Percentiles rank a stretch among this genome's conserved stretches.
Evolutionary conservation across 2,329 filamentous ascomycete genomes (phyloP).

Genomic region (Fusarium oligoseptatum): DNA sequence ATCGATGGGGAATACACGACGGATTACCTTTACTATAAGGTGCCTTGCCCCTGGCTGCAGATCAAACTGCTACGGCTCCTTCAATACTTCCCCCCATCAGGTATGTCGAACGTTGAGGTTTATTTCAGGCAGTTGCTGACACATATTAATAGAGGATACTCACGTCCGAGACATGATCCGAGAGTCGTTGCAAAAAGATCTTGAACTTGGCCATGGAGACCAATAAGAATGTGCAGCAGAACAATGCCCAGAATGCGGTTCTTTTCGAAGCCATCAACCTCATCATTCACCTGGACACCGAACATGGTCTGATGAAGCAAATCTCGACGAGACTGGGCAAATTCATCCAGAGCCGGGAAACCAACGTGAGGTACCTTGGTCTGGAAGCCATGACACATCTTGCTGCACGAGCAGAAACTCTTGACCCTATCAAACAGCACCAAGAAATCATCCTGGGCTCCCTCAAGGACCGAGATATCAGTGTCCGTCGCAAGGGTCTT

Average conservation of each 20-base stretch:
- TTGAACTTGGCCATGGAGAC: conserved; percentile 92
- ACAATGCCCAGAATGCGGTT: conserved; percentile 98
- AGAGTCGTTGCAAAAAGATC: conserved; percentile 88
- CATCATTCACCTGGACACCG: conserved; percentile 96
- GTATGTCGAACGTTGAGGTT: conserved; percentile 62
- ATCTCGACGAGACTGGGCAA: conserved; percentile 92
- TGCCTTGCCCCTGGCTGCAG: conserved; percentile 99
- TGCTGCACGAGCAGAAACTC: conserved; percentile 90
- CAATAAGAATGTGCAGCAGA: conserved; percentile 98
- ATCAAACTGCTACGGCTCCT: conserved; percentile 92
- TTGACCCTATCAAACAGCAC: conserved; percentile 98
- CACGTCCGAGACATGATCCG: conserved; percentile 93
- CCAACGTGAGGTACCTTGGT: conserved; percentile 95
- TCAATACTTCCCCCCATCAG: conserved; percentile 96
- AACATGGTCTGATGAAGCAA: conserved; percentile 94
- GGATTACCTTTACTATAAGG: conserved; percentile 98
- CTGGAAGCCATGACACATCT: conserved; percentile 98
- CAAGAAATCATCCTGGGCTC: conserved; percentile 96
- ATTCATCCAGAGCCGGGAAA: conserved; percentile 97
- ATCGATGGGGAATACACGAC: conserved; percentile 89
- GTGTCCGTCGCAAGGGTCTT: conserved; percentile 93
- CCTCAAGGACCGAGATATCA: conserved; percentile 95
- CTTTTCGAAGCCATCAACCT: conserved; percentile 99
- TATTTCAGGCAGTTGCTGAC: conserved; percentile 8
- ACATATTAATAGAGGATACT: conserved; percentile 78